These are phyloP conservation scores for Podochytrium sp. DNA, from an alignment of 192 early-diverging fungal species.

Conservation along the genomic window DNA sequence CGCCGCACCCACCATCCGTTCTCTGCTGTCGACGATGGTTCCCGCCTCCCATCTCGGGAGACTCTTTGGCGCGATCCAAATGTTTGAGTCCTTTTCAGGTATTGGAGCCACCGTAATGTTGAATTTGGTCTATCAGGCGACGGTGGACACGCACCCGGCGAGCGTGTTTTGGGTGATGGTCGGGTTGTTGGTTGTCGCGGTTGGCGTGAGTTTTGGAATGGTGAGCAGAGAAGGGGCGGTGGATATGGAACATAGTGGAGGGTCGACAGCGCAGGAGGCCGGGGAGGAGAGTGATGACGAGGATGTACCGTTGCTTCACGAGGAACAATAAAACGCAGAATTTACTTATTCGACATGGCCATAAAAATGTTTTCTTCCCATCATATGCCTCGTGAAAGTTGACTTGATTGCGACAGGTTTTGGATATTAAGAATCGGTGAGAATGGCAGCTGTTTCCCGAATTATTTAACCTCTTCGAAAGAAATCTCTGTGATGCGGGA, in stretches of 20 bases:
- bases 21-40: constrained; percentile 5
- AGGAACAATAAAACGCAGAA: too few relatives aligned
- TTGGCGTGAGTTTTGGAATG: background rate
- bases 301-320: background rate
- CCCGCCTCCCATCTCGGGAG: constrained; percentile 17
- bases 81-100: background rate
- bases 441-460: background rate
- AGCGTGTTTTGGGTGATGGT: constrained; percentile 15
- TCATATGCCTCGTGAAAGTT: too few relatives aligned
- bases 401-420: too few relatives aligned
- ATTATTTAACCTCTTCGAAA: too few relatives aligned
- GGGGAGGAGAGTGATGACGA: background rate
- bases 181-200: background rate
- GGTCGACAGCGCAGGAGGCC: background rate
- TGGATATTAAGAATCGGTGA: background rate
- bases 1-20: constrained; percentile 8
- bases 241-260: background rate
- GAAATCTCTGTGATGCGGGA: too few relatives aligned
- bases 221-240: background rate
- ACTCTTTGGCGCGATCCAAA: constrained; percentile 10
- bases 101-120: background rate
- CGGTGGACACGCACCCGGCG: constrained; percentile 2
- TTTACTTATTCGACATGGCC: too few relatives aligned
- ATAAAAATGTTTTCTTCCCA: too few relatives aligned
- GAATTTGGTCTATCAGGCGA: constrained; percentile 9